phyloP scores from a whole-genome alignment of 2,329 filamentous ascomycete genomes.

The Ceratocystis lukuohia region DNA sequence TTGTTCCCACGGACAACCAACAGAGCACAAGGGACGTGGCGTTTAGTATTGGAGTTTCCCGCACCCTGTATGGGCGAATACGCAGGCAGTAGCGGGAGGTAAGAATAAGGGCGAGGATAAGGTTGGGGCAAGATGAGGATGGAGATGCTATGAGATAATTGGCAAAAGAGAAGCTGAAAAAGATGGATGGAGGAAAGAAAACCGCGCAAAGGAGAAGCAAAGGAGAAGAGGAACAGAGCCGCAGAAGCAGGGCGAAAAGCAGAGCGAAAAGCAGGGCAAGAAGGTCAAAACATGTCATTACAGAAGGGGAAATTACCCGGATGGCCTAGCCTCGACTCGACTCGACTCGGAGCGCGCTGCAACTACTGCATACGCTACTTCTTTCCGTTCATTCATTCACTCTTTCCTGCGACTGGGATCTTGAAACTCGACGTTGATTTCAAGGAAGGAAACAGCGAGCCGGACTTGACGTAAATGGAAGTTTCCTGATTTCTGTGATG shows the following conservation, averaged over 20 bases:
- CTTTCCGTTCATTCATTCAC: neutral
- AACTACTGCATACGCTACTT: neutral
- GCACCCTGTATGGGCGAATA: neutral
- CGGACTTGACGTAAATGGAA: neutral
- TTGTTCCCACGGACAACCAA: neutral
- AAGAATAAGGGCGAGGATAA: neutral
- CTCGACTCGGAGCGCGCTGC: neutral
- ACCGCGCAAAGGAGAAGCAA: neutral
- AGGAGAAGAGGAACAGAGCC: neutral
- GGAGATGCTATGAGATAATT: neutral
- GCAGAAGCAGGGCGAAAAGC: neutral
- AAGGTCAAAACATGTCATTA: neutral
- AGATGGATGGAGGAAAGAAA: neutral
- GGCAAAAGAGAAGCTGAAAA: neutral
- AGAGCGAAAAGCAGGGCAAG: neutral
- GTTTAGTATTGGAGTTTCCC: too few species aligned
- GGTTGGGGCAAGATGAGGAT: neutral
- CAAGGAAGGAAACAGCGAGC: neutral
- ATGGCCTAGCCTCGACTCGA: neutral
- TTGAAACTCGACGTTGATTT: neutral
- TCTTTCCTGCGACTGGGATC: neutral
- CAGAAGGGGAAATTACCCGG: neutral
- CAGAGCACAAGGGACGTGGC: too few species aligned
- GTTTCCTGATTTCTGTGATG: neutral
- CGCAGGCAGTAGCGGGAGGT: neutral